Evolutionary conservation across 192 early-diverging fungal genomes (phyloP).

Genomic region (Thoreauomyces humboldtii): DNA sequence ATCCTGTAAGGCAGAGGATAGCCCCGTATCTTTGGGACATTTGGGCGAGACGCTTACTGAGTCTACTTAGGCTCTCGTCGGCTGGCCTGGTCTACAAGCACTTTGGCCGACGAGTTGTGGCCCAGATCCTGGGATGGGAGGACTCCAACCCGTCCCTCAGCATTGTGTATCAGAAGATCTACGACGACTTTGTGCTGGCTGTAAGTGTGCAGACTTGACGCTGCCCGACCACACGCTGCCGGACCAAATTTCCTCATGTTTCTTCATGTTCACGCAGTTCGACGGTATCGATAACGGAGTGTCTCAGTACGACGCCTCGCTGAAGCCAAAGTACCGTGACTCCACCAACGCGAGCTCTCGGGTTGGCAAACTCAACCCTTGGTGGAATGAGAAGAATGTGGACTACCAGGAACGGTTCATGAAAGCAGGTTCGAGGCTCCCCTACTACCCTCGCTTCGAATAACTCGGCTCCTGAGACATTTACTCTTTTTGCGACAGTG

Average conservation of each 20-base stretch:
- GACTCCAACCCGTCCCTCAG: constrained; percentile 57
- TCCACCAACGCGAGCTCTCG: constrained; percentile 76
- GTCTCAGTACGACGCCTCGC: constrained; percentile 73
- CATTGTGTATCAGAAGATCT: constrained; percentile 77
- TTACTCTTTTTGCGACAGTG: constrained; percentile 37
- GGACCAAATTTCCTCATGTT: neutral
- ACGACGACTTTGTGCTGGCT: constrained; percentile 61
- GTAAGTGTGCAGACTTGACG: constrained; percentile 7
- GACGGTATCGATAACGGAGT: constrained; percentile 95
- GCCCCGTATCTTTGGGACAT: too few species aligned
- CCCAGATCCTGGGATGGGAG: constrained; percentile 48
- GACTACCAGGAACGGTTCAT: constrained; percentile 69
- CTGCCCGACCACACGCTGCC: neutral
- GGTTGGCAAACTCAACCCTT: constrained; percentile 85
- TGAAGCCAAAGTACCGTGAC: constrained; percentile 80
- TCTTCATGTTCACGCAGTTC: constrained; percentile 60
- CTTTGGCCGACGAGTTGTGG: constrained; percentile 83
- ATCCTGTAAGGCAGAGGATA: constrained; percentile 56
- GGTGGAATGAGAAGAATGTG: constrained; percentile 78
- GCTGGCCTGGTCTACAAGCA: constrained; percentile 98
- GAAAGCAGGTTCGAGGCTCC: constrained; percentile 35
- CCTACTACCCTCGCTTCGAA: neutral
- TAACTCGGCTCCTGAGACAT: neutral
- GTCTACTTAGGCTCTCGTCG: constrained; percentile 87
- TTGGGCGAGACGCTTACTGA: too few species aligned